Evolutionary conservation across 2,329 filamentous ascomycete genomes (phyloP).

Genomic region (Colletotrichum caudatum): DNA sequence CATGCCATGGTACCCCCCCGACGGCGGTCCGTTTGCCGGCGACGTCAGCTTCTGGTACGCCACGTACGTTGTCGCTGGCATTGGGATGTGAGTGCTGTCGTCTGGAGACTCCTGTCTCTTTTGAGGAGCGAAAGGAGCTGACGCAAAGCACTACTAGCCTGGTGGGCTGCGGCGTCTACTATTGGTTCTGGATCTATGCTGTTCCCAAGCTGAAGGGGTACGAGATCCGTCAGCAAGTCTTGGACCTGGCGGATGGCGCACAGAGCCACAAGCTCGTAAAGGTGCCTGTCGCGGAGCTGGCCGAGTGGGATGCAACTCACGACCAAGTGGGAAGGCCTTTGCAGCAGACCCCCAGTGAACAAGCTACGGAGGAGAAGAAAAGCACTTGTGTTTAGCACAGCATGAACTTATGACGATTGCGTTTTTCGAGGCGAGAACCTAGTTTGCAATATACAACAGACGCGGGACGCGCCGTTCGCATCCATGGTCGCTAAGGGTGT

Average conservation of each 20-base stretch:
- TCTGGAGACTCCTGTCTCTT: fast-evolving
- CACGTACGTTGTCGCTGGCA: slow-evolving; percentile 74
- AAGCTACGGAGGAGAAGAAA: not conserved
- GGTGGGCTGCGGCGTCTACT: slow-evolving; percentile 66
- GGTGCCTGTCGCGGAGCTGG: slow-evolving; percentile 52
- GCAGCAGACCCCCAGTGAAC: not conserved
- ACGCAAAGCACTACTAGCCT: not conserved
- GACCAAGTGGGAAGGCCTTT: not conserved
- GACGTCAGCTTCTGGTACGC: slow-evolving; percentile 75
- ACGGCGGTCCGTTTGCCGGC: slow-evolving; percentile 59
- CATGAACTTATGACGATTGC: no score
- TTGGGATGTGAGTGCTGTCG: slow-evolving; percentile 66
- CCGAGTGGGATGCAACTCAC: not conserved
- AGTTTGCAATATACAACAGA: no score
- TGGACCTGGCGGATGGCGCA: slow-evolving; percentile 58
- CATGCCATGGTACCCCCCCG: slow-evolving; percentile 79
- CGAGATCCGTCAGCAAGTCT: slow-evolving; percentile 64
- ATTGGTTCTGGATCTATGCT: slow-evolving; percentile 67
- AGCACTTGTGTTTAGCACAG: not conserved
- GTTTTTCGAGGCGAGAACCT: not conserved
- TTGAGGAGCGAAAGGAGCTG: not conserved
- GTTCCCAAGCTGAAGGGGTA: slow-evolving; percentile 66
- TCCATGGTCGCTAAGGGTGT: fast-evolving
- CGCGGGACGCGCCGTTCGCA: no score
- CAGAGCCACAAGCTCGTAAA: slow-evolving; percentile 62